These are phyloP conservation scores for Ogataea nakhonphanomensis DNA, from an alignment of 805 yeast genomes.

Conservation along the genomic window DNA sequence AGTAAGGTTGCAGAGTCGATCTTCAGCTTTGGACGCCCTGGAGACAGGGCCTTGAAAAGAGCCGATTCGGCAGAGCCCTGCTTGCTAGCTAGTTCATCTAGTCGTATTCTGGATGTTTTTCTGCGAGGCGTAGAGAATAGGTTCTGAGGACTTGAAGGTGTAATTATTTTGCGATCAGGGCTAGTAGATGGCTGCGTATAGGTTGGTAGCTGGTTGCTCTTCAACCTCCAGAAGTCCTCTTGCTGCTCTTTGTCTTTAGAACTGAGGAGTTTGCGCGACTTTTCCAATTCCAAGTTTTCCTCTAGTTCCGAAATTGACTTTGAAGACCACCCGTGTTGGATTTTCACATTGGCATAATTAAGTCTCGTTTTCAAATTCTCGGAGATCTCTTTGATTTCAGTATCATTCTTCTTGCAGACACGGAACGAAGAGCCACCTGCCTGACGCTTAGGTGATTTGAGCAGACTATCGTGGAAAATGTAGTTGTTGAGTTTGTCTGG, in stretches of 20 bases:
- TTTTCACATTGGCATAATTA: conserved; percentile 35
- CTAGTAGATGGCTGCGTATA: conserved; percentile 5
- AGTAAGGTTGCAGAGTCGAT: conserved; percentile 11
- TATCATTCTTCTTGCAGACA: conserved; percentile 30
- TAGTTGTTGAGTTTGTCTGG: conserved; percentile 24
- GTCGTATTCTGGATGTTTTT: conserved; percentile 19
- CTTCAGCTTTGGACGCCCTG: conserved; percentile 19
- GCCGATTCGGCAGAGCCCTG: conserved; percentile 28
- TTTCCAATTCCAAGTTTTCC: conserved; percentile 24
- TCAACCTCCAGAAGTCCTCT: conserved; percentile 30
- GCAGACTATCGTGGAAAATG: conserved; percentile 27
- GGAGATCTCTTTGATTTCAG: conserved; percentile 35
- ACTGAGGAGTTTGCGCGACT: conserved; percentile 14
- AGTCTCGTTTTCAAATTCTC: conserved; percentile 35
- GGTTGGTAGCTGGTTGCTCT: conserved; percentile 25
- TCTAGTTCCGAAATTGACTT: conserved; percentile 30
- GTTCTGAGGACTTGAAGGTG: conserved; percentile 7
- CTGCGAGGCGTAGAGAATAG: conserved; percentile 11
- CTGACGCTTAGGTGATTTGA: conserved; percentile 24
- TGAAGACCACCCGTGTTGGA: conserved; percentile 36
- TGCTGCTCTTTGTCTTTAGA: conserved; percentile 17
- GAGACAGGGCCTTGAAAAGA: conserved; percentile 24
- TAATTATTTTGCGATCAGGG: conserved; percentile 3
- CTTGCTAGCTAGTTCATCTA: conserved; percentile 31
- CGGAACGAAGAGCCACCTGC: conserved; percentile 21